These are phyloP conservation scores for Entomortierella beljakovae DNA, from an alignment of 192 early-diverging fungal genomes.

Conservation along the genomic window DNA sequence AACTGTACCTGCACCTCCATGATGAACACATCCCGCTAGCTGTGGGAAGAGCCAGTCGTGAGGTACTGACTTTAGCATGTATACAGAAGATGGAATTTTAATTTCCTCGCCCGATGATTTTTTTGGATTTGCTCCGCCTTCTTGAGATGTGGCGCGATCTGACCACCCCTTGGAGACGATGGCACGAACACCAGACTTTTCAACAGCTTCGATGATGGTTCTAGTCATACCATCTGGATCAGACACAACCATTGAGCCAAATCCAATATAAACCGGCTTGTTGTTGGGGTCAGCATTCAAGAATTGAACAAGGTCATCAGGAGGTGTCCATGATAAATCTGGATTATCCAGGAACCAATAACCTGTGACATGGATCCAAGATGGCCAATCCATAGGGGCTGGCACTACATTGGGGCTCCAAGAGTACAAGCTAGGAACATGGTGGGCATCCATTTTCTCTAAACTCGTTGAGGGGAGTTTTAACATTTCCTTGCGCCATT, in stretches of 20 bases:
- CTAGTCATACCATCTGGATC: constrained; percentile 74
- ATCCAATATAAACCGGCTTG: constrained; percentile 79
- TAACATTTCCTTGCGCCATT: constrained; percentile 62
- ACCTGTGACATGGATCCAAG: constrained; percentile 75
- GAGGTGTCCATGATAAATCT: constrained; percentile 68
- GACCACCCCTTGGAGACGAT: constrained; percentile 84
- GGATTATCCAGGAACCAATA: constrained; percentile 83
- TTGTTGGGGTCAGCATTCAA: constrained; percentile 56
- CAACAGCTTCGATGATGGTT: constrained; percentile 72
- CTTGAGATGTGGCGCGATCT: constrained; percentile 55
- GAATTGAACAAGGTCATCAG: constrained; percentile 64
- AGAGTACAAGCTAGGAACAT: constrained; percentile 74
- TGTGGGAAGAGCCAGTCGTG: constrained; percentile 85
- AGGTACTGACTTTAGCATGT: constrained; percentile 70
- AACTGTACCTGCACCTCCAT: constrained; percentile 83
- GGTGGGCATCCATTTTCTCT: constrained; percentile 61
- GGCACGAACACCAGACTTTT: constrained; percentile 70
- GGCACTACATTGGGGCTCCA: constrained; percentile 73
- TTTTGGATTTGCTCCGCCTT: constrained; percentile 24
- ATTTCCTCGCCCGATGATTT: constrained; percentile 42
- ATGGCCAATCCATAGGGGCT: constrained; percentile 71
- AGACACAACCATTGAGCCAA: constrained; percentile 80
- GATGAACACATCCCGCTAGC: constrained; percentile 75
- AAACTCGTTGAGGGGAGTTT: constrained; percentile 60
- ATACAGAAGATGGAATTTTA: constrained; percentile 63